Conservation (phyloP, 805 yeast genomes). For the Candida caryicola region DNA sequence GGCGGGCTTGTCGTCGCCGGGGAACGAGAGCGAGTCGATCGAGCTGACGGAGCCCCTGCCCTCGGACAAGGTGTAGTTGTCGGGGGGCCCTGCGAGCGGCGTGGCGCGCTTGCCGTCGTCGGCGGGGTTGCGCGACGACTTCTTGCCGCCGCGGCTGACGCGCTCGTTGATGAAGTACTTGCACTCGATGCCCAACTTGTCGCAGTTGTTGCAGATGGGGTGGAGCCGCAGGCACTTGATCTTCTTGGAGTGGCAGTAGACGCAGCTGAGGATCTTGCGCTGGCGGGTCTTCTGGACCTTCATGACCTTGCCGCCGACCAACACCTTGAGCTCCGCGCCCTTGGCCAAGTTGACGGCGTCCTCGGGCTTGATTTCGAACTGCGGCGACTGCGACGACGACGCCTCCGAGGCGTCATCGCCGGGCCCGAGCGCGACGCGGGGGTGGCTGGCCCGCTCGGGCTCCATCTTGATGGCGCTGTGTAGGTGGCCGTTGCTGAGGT, state of each 20-base stretch:
- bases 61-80: not conserved
- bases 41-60: not conserved
- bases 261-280: slow-evolving; percentile 54
- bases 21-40: not conserved
- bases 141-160: slow-evolving; percentile 45
- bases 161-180: slow-evolving; percentile 58
- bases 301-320: slow-evolving; percentile 53
- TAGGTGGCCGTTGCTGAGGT: not conserved
- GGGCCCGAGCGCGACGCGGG: not conserved
- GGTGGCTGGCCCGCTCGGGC: not conserved
- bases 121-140: slow-evolving; percentile 8
- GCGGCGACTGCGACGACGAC: not conserved
- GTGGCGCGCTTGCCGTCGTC: slow-evolving; percentile 1
- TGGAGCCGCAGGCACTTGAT: slow-evolving; percentile 59
- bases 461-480: not conserved
- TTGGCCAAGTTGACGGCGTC: slow-evolving; percentile 1
- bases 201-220: slow-evolving; percentile 57
- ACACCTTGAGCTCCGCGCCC: slow-evolving; percentile 19
- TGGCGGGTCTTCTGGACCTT: slow-evolving; percentile 63
- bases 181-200: slow-evolving; percentile 46
- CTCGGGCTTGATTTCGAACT: not conserved
- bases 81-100: not conserved
- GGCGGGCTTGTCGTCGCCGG: not conserved
- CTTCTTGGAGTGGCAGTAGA: slow-evolving; percentile 59
- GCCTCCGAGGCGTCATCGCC: not conserved